These are phyloP conservation scores for Rhizopogon hawkerae DNA, from an alignment of 1,284 basidiomycete species.

Conservation along the genomic window DNA sequence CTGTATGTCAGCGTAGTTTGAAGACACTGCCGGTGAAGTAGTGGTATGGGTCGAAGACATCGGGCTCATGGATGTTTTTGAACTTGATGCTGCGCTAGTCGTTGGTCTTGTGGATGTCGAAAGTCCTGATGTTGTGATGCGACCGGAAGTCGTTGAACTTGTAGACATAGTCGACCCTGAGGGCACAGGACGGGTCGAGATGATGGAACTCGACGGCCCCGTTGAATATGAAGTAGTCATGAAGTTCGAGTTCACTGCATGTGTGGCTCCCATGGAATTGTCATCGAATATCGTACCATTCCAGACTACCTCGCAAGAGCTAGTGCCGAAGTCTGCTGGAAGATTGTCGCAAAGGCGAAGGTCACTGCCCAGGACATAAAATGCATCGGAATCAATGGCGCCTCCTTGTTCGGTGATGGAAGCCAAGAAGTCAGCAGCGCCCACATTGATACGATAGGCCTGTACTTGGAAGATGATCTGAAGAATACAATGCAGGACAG, in stretches of 20 bases:
- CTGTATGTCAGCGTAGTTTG: not conserved
- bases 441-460: slow-evolving; percentile 56
- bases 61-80: not conserved
- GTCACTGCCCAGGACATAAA: slow-evolving; percentile 42
- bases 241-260: not conserved
- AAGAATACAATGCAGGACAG: slow-evolving; percentile 55
- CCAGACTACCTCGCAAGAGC: slow-evolving; percentile 52
- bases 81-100: not conserved
- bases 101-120: not conserved
- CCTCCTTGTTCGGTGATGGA: slow-evolving; percentile 43
- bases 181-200: not conserved
- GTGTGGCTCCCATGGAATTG: slow-evolving; percentile 7
- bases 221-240: not conserved
- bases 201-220: not conserved
- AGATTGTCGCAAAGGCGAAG: slow-evolving; percentile 54
- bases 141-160: not conserved
- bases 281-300: slow-evolving; percentile 20
- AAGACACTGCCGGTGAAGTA: not conserved
- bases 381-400: slow-evolving; percentile 37
- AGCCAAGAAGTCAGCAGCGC: slow-evolving; percentile 46
- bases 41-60: not conserved
- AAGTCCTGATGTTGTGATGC: not conserved
- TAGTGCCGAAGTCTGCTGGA: slow-evolving; percentile 39
- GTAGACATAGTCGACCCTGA: not conserved
- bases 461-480: slow-evolving; percentile 63